These are phyloP conservation scores for Gracilaria domingensis DNA, from an alignment of 23 red algal genomes.

Conservation along the genomic window DNA sequence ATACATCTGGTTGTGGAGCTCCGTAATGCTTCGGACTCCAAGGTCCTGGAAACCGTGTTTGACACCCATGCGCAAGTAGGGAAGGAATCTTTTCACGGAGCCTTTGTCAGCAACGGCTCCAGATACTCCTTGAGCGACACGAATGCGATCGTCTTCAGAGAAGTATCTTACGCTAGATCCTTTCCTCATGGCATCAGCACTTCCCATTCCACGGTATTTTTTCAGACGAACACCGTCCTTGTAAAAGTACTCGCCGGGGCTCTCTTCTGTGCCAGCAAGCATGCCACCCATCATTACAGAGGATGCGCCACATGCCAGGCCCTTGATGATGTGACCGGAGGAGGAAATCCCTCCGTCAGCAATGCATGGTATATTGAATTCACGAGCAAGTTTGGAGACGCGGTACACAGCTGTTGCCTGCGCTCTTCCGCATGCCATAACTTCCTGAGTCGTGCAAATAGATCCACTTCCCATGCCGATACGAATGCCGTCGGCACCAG, in stretches of 20 bases:
- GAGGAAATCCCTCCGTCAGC: constrained; percentile 96
- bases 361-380: constrained; percentile 91
- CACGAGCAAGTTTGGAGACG: constrained; percentile 82
- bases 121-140: constrained; percentile 97
- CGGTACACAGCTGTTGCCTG: constrained; percentile 95
- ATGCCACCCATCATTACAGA: constrained; percentile 99
- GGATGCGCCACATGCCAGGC: constrained; percentile 87
- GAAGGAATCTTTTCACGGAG: constrained; percentile 90
- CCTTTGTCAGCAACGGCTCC: constrained; percentile 98
- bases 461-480: constrained; percentile 98
- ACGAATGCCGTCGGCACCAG: constrained; percentile 93
- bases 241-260: constrained; percentile 98
- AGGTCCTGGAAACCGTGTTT: constrained; percentile 99
- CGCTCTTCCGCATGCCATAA: constrained; percentile 98
- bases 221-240: constrained; percentile 98
- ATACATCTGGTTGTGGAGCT: constrained; percentile 91
- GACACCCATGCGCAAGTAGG: constrained; percentile 90
- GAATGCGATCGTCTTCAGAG: constrained; percentile 88
- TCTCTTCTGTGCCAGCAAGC: constrained; percentile 97
- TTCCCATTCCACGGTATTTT: constrained; percentile 99
- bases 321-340: constrained; percentile 99
- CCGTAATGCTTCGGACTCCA: constrained; percentile 75
- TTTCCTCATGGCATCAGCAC: constrained; percentile 95
- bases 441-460: constrained; percentile 99
- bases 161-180: constrained; percentile 96